Evolutionary conservation across 352 stramenopile genomes (phyloP).

Genomic region (Phytophthora macrochlamydospora): DNA sequence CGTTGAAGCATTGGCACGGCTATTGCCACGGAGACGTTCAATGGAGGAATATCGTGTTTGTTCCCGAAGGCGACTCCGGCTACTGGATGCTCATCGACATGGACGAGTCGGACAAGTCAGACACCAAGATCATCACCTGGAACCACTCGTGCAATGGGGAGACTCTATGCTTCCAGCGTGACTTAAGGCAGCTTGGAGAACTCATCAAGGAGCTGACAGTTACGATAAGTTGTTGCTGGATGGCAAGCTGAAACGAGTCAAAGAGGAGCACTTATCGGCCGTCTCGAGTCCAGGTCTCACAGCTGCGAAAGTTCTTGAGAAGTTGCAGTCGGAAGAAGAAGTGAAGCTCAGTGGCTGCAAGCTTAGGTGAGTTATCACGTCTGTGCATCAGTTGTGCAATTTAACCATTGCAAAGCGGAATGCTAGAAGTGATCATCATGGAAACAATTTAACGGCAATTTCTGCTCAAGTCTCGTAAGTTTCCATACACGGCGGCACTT

Average conservation of each 20-base stretch:
- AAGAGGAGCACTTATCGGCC: not conserved
- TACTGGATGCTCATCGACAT: constrained; percentile 32
- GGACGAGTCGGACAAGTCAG: constrained; percentile 14
- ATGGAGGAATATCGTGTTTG: constrained; percentile 27
- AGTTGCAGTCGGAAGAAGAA: not conserved
- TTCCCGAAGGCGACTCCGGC: constrained; percentile 6
- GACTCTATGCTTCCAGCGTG: constrained; percentile 19
- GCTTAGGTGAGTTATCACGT: no score
- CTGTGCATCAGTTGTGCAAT: no score
- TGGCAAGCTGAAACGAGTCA: not conserved
- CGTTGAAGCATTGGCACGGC: constrained; percentile 21
- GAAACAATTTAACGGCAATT: no score
- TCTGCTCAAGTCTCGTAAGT: no score
- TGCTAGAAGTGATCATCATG: no score
- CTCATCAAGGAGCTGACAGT: not conserved
- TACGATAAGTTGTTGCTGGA: not conserved
- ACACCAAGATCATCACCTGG: constrained; percentile 17
- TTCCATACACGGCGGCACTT: no score
- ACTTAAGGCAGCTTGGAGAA: constrained; percentile 21
- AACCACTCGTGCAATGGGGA: constrained; percentile 13
- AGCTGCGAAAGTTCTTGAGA: not conserved
- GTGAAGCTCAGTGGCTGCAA: no score
- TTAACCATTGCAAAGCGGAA: no score
- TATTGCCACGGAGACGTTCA: constrained; percentile 24
- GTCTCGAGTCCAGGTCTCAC: not conserved